Evolutionary conservation across 192 early-diverging fungal species (phyloP).

Genomic region (Mortierella claussenii): DNA sequence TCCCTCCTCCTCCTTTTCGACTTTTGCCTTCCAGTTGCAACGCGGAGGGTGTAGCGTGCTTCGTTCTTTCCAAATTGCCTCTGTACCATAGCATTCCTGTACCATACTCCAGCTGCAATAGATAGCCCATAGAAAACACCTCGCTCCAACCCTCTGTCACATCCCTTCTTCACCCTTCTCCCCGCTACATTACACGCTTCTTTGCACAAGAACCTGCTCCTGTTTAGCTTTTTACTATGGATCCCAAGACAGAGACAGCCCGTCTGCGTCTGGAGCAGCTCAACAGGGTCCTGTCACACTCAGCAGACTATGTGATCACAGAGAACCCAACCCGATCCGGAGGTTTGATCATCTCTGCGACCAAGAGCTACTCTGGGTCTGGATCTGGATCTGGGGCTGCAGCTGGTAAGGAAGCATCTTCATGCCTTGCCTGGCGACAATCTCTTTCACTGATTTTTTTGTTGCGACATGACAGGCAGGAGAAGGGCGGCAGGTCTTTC

Average conservation of each 20-base stretch:
- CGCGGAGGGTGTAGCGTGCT: background rate
- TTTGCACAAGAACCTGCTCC: too few relatives aligned
- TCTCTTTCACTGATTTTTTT: background rate
- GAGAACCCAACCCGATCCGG: conserved; percentile 45
- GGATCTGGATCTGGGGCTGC: conserved; percentile 2
- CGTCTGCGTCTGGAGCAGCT: conserved; percentile 48
- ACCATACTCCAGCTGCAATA: too few relatives aligned
- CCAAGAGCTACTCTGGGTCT: conserved; percentile 18
- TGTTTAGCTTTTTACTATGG: conserved; percentile 17
- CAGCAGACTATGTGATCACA: conserved; percentile 49
- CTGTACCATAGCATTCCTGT: conserved; percentile 8
- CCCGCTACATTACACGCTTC: too few relatives aligned
- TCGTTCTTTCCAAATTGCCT: conserved; percentile 3
- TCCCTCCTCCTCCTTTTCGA: background rate
- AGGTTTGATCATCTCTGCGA: conserved; percentile 45
- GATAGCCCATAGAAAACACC: too few relatives aligned
- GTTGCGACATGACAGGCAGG: too few relatives aligned
- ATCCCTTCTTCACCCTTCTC: background rate
- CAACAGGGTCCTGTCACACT: conserved; percentile 43
- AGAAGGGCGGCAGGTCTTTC: too few relatives aligned
- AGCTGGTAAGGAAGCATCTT: too few relatives aligned
- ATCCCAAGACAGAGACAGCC: conserved; percentile 38
- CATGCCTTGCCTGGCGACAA: too few relatives aligned
- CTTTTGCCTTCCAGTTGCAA: background rate
- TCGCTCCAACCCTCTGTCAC: background rate